Percentiles rank a stretch among this genome's conserved stretches.
Conservation (phyloP, 495 filamentous ascomycete species). For the Entonaema liquescens region DNA sequence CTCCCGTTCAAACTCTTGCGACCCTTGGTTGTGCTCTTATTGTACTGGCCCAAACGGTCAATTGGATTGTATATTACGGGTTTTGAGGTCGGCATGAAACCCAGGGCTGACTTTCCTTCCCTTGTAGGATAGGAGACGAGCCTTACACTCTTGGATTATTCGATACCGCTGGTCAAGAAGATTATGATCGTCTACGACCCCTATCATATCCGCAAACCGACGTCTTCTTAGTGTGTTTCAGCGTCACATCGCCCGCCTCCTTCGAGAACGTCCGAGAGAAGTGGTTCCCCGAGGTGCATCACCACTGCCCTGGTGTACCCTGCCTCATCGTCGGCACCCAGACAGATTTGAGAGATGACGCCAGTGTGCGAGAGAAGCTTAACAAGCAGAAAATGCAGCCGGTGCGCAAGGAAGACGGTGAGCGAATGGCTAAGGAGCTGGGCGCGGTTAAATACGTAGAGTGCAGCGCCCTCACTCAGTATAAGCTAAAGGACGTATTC, state of each 20-base stretch:
- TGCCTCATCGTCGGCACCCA: slow-evolving; percentile 98
- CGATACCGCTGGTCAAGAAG: slow-evolving; percentile 98
- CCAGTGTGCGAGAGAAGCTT: slow-evolving; percentile 88
- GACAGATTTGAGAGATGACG: slow-evolving; percentile 92
- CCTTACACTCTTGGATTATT: slow-evolving; percentile 97
- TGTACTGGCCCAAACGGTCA: slow-evolving; percentile 6
- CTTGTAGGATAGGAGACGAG: slow-evolving; percentile 93
- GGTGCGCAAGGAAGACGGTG: slow-evolving; percentile 89
- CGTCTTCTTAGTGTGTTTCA: slow-evolving; percentile 98
- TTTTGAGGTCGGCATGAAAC: slow-evolving; percentile 7
- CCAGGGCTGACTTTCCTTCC: slow-evolving; percentile 35
- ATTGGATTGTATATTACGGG: slow-evolving; percentile 20
- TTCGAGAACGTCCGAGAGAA: slow-evolving; percentile 99
- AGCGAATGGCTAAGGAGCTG: slow-evolving; percentile 94
- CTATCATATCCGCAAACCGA: slow-evolving; percentile 98
- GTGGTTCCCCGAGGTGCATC: slow-evolving; percentile 98
- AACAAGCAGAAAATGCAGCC: slow-evolving; percentile 94
- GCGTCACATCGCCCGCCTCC: slow-evolving; percentile 96
- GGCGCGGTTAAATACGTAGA: slow-evolving; percentile 98
- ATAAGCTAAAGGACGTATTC: slow-evolving; percentile 98
- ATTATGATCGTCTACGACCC: slow-evolving; percentile 96
- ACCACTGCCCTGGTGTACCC: slow-evolving; percentile 97
- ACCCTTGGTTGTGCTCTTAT: background rate
- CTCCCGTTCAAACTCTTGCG: background rate
- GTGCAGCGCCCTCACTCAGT: slow-evolving; percentile 97